Conservation (phyloP, 176 grass and related monocot genomes). For the Saccharum officinarum region DNA sequence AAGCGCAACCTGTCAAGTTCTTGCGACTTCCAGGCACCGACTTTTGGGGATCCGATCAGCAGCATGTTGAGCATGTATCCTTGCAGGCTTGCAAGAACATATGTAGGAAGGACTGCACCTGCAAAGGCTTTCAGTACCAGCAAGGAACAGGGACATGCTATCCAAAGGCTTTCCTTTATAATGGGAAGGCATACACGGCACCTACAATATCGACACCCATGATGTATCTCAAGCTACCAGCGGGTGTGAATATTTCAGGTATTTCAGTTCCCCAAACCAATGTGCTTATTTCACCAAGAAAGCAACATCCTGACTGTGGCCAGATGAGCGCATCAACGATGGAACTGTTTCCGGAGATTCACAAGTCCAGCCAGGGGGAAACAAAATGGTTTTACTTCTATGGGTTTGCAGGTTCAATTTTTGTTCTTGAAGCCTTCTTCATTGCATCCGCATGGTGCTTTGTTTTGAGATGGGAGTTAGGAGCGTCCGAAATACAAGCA, state of each 20-base stretch:
- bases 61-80: not conserved
- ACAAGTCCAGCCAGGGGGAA: conserved; percentile 1
- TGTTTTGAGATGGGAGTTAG: conserved; percentile 22
- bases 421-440: conserved; percentile 44
- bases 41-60: conserved; percentile 10
- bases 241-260: conserved; percentile 21
- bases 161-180: conserved; percentile 31
- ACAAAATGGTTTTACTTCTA: conserved; percentile 46
- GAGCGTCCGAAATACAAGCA: not conserved
- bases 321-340: not conserved
- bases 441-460: conserved; percentile 37
- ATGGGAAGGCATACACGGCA: conserved; percentile 11
- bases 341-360: not conserved
- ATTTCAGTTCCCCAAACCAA: conserved; percentile 3
- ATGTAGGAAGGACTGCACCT: conserved; percentile 27
- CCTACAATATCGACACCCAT: not conserved
- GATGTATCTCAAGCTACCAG: conserved; percentile 25
- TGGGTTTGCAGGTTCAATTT: conserved; percentile 38
- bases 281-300: not conserved
- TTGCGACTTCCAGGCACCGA: conserved; percentile 7
- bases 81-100: conserved; percentile 1
- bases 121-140: conserved; percentile 36
- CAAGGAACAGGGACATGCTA: conserved; percentile 29
- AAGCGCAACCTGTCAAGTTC: conserved; percentile 1
- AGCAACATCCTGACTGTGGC: conserved; percentile 12